Evolutionary conservation across 495 filamentous ascomycete species (phyloP).

Genomic region (Xylaria longipes): DNA sequence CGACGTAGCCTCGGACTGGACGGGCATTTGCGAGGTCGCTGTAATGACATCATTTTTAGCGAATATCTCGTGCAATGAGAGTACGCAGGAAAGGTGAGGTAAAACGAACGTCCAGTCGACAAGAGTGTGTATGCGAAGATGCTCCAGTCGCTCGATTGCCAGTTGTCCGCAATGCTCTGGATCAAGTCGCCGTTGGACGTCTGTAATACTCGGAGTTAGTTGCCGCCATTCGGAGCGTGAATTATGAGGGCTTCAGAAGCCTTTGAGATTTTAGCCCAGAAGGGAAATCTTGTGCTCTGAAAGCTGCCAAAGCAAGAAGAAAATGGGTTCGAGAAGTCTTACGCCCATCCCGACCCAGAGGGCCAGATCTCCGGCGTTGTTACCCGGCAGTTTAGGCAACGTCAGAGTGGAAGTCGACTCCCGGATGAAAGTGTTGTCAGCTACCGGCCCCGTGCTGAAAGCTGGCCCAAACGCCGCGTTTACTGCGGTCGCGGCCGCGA

Average conservation of each 20-base stretch:
- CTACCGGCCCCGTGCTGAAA: conserved; percentile 14
- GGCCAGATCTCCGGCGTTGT: background rate
- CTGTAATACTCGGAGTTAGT: no score
- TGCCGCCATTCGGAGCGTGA: no score
- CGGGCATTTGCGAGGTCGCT: conserved; percentile 37
- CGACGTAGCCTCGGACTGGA: conserved; percentile 38
- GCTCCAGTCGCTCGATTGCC: conserved; percentile 35
- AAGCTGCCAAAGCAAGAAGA: no score
- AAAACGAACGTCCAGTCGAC: conserved; percentile 1
- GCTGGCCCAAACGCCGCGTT: conserved; percentile 2
- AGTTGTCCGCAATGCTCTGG: conserved; percentile 46
- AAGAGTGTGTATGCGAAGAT: background rate
- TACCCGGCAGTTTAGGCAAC: background rate
- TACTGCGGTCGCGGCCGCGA: background rate
- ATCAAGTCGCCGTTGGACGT: conserved; percentile 50
- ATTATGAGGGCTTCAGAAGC: no score
- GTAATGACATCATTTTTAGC: no score
- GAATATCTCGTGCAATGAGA: background rate
- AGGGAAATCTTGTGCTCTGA: no score
- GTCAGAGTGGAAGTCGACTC: conserved; percentile 10
- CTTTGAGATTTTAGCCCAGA: no score
- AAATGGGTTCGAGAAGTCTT: no score
- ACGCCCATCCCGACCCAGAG: conserved; percentile 24
- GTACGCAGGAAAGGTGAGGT: background rate
- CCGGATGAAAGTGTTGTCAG: conserved; percentile 1